A percentile compares a stretch with the other conserved stretches of the same genome.
Conservation (phyloP, 2,329 filamentous ascomycete genomes). For the Venturia effusa region DNA sequence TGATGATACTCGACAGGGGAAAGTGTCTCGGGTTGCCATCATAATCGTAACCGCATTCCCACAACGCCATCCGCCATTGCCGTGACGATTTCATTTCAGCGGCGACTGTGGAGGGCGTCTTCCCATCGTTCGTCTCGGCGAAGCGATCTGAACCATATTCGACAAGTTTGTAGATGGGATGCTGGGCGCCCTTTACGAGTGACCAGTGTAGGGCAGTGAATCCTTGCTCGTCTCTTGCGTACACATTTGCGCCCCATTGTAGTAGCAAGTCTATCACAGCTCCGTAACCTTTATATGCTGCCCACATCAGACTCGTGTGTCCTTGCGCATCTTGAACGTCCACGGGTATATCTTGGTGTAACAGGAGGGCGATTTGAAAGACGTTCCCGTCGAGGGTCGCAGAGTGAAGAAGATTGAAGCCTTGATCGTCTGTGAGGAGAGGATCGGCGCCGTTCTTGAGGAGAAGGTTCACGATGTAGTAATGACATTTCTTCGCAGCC, state of each 20-base stretch:
- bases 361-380: constrained; percentile 73
- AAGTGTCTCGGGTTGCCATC: constrained; percentile 66
- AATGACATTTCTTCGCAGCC: constrained; percentile 93
- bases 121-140: constrained; percentile 77
- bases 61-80: constrained; percentile 72
- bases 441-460: constrained; percentile 88
- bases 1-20: constrained; percentile 61
- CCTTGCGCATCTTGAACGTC: constrained; percentile 83
- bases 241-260: constrained; percentile 89
- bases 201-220: constrained; percentile 96
- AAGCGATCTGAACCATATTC: constrained; percentile 95
- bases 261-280: constrained; percentile 86
- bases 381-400: constrained; percentile 96
- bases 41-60: constrained; percentile 73
- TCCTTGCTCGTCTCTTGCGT: constrained; percentile 80
- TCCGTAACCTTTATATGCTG: constrained; percentile 93
- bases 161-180: constrained; percentile 84
- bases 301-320: constrained; percentile 97
- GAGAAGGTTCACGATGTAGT: constrained; percentile 89
- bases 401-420: constrained; percentile 95
- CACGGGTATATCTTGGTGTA: constrained; percentile 92
- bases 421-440: constrained; percentile 82
- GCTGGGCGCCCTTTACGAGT: constrained; percentile 80
- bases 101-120: constrained; percentile 78
- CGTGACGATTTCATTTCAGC: constrained; percentile 77